Conservation (phyloP, 2,329 filamentous ascomycete species). For the Aspergillus pseudoglaucus region DNA sequence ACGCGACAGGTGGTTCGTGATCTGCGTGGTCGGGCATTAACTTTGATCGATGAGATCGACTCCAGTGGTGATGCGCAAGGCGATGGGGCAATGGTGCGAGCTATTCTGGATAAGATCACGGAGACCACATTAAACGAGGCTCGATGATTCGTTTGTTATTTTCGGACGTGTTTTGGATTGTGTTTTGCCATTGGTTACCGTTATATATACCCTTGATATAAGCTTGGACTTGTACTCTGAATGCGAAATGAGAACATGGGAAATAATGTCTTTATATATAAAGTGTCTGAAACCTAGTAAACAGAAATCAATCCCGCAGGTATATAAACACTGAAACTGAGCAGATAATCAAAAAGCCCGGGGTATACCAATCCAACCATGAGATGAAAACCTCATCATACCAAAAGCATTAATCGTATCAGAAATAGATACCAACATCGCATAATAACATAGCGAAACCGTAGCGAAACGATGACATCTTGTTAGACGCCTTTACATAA, state of each 20-base stretch:
- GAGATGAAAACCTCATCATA: background rate
- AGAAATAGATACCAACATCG: background rate
- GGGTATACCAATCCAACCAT: background rate
- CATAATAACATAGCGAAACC: background rate
- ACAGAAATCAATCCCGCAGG: too few species aligned
- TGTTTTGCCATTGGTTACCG: background rate
- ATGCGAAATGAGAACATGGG: too few species aligned
- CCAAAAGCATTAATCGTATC: background rate
- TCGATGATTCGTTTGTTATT: background rate
- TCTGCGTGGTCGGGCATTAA: slow-evolving; percentile 58
- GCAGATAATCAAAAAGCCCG: background rate
- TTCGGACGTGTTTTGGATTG: background rate
- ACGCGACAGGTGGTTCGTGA: slow-evolving; percentile 61
- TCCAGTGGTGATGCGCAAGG: slow-evolving; percentile 42
- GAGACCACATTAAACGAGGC: slow-evolving; percentile 28
- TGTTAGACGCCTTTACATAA: slow-evolving; percentile 53
- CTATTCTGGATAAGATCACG: slow-evolving; percentile 63
- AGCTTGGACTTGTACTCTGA: too few species aligned
- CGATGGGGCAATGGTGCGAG: slow-evolving; percentile 52
- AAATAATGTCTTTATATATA: too few species aligned
- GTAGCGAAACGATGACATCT: background rate
- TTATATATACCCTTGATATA: background rate
- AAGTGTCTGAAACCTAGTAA: too few species aligned
- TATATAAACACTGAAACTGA: too few species aligned
- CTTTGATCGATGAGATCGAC: slow-evolving; percentile 60